Base-by-base conservation (phyloP, 179 eudicot genomes). In the Silene noctiflora region DNA sequence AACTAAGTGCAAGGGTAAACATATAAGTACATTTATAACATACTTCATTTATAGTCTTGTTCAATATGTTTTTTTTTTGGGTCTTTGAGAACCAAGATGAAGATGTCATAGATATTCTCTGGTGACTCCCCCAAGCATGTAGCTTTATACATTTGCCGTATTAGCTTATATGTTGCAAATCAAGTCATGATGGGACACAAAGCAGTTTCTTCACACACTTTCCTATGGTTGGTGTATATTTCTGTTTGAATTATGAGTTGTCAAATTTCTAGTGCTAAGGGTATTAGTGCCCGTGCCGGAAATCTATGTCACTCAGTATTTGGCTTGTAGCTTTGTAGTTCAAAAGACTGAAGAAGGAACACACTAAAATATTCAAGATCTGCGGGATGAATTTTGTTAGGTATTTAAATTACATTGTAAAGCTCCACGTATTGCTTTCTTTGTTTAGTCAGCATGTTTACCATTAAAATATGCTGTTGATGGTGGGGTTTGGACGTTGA, bases 1-100 rank as follows among this genome's bases (percentile, higher is more conserved):
- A 90, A 77, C 81, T 93, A 80, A 87, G 85, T 81, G 97, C 95
- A 69, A 91, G 80, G 95, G 98, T 93, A 86, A 76, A 11, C 72
- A 60, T 66, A 55, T 4, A 3, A n/a, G 20, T 55, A n/a, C 64
- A 29, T 69, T 75, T 55, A 71, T 29, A 72, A 67, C n/a, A 29
- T 77, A 12, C 56, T 48, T 31, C 67, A 39, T 73, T 19, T 65
- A 17, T 53, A 66, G 19, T 27, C 56, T 66, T 53, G 63, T 19
- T 58, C 31, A 19, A 55, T 71, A 60, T 25, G 5, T 17, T 71
- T 71, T 13, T 17, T 17, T 13, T 22, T 29, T 0, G 7, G 27
- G n/a, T 25, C 20, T 9, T 66, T 66, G 69, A 66, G 12, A 21
- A 21, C 24, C 24, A 59, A 19, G 24, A 59, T 3, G 11, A 59